phyloP scores from a whole-genome alignment of 2,329 filamentous ascomycete genomes.

The Lecanicillium sp. region DNA sequence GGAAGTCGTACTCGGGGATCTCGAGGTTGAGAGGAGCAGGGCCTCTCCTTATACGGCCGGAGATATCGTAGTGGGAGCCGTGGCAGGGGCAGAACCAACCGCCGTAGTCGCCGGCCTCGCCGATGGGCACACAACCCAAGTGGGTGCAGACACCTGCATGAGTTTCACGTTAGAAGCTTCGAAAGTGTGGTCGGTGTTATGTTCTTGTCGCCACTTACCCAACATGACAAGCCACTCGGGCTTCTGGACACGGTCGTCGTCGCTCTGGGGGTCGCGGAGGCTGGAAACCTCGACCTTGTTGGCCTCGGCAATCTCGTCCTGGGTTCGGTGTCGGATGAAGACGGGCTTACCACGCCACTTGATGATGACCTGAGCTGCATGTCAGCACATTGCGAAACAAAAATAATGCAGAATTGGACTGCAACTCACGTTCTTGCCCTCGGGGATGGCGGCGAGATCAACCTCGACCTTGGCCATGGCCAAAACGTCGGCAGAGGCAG shows the following conservation, averaged over 20 bases:
- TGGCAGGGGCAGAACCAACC: conserved; percentile 99
- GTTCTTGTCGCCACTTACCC: conserved; percentile 53
- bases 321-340: conserved; percentile 97
- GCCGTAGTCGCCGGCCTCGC: conserved; percentile 94
- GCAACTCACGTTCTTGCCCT: conserved; percentile 92
- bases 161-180: conserved; percentile 14
- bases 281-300: conserved; percentile 76
- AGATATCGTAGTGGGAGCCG: conserved; percentile 99
- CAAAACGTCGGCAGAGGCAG: conserved; percentile 93
- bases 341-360: conserved; percentile 99
- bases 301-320: conserved; percentile 88
- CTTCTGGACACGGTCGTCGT: conserved; percentile 92
- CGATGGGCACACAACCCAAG: conserved; percentile 97
- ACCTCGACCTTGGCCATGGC: conserved; percentile 99
- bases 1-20: conserved; percentile 87
- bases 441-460: conserved; percentile 82
- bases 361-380: conserved; percentile 70
- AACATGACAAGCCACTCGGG: conserved; percentile 99
- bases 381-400: background rate
- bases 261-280: conserved; percentile 85
- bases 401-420: background rate
- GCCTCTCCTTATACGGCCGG: conserved; percentile 93
- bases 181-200: background rate
- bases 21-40: conserved; percentile 97
- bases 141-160: conserved; percentile 89